These are phyloP conservation scores for Penicillium concentricum DNA, from an alignment of 2,329 filamentous ascomycete genomes.

Conservation along the genomic window DNA sequence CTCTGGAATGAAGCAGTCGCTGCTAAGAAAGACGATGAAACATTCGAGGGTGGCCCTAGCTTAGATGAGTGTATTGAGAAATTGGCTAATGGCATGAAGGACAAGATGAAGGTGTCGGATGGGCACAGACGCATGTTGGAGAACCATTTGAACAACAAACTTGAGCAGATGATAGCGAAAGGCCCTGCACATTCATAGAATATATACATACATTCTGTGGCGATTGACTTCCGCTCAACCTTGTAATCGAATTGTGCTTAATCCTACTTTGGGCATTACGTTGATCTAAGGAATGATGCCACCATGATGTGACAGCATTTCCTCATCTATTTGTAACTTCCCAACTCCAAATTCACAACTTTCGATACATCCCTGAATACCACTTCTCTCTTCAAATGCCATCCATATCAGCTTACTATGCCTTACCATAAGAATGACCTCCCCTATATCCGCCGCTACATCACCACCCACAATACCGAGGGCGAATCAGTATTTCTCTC, in stretches of 20 bases:
- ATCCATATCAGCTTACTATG: conserved; percentile 8
- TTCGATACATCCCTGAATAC: neutral
- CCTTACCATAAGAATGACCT: conserved; percentile 26
- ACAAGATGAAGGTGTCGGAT: conserved; percentile 43
- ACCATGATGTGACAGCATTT: conserved; percentile 10
- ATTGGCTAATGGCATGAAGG: conserved; percentile 50
- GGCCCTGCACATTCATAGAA: neutral
- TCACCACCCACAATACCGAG: conserved; percentile 39
- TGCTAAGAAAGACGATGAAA: conserved; percentile 51
- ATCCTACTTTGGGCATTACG: neutral
- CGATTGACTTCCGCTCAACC: neutral
- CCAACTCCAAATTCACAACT: neutral
- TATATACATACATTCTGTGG: neutral
- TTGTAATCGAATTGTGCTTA: neutral
- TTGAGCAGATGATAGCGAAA: conserved; percentile 13
- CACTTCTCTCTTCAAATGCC: neutral
- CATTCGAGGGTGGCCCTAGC: conserved; percentile 41
- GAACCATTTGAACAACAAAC: conserved; percentile 25
- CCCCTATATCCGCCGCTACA: conserved; percentile 37
- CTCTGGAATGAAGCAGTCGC: conserved; percentile 65
- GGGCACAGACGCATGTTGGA: conserved; percentile 40
- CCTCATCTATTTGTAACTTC: neutral
- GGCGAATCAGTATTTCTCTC: conserved; percentile 40
- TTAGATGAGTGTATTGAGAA: conserved; percentile 53
- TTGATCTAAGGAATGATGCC: conserved; percentile 6